Evolutionary conservation across 2,329 filamentous ascomycete species (phyloP), one percentile per base, ranked within the genome.

Genomic region (Mycosphaerella sp.): DNA sequence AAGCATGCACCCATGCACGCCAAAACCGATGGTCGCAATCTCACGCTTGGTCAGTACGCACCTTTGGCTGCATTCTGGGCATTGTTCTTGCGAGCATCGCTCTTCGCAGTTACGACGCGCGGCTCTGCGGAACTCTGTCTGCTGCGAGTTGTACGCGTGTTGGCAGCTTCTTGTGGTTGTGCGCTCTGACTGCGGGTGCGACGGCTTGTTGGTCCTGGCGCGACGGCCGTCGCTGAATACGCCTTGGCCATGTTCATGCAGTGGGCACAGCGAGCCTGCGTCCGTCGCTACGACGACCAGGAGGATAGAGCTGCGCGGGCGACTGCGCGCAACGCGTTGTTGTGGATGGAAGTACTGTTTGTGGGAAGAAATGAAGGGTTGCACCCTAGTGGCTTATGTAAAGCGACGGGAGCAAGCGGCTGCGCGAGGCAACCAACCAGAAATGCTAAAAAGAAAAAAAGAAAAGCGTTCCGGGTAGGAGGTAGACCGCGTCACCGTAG

Each of bases 121-220:
- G 41, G 31, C 23, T 44, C 48, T 12, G 39, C 38, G 23, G 32
- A 17, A 17, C 11, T 29, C 4, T 23, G 36, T 7, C n/a, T 45
- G 6, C 23, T 39, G 26, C 31, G n/a, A 7, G 8, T 45, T 7
- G n/a, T 47, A 11, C 29, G 14, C 0, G 10, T 29, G 14, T 32
- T 9, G 9, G 36, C 43, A 32, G 26, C 38, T 6, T 52, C 26
- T 45, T 48, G 44, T n/a, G 54, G 54, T 36, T 56, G 48, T 21
- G 49, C 54, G 40, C 54, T 56, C 34, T 48, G 38, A 26, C 54
- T 56, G 11, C 54, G 44, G 26, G 48, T 40, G 23, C 54, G 48
- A 48, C 54, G 54, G 11, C 45, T 52, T 8, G 54, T 43, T 38
- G 38, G 45, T 26, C 45, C 48, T 4, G 53, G 38, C 17, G 48